Evolutionary conservation across 75 land plant genomes (phyloP).

Genomic region (Sequoia sempervirens): DNA sequence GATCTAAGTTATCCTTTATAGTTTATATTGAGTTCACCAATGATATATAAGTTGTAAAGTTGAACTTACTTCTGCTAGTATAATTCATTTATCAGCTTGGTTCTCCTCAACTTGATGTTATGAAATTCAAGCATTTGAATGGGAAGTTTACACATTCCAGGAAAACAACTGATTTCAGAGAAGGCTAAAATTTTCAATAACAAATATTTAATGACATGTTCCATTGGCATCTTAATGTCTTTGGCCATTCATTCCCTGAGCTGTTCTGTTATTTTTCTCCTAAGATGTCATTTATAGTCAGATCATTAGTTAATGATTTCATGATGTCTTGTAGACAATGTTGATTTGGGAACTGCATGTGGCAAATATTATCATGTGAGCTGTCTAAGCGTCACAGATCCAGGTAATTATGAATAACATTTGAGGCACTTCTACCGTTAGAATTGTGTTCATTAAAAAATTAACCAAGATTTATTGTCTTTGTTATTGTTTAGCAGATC

Average conservation of each 20-base stretch:
- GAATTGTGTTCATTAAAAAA: not conserved
- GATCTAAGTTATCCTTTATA: not conserved
- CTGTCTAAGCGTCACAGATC: conserved; percentile 63
- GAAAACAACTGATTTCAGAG: not conserved
- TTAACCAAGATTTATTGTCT: not conserved
- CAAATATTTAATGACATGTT: not conserved
- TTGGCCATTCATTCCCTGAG: too few species aligned
- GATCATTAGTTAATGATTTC: not conserved
- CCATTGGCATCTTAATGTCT: not conserved
- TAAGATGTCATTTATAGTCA: not conserved
- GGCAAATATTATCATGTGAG: conserved; percentile 71
- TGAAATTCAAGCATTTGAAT: not conserved
- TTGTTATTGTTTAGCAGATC: not conserved
- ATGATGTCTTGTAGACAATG: conserved; percentile 47
- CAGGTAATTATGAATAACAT: conserved; percentile 29
- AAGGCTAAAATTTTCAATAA: not conserved
- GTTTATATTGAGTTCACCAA: not conserved
- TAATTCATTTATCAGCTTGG: not conserved
- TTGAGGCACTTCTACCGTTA: not conserved
- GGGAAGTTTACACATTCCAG: not conserved
- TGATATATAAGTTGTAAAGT: not conserved
- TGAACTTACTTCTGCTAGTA: not conserved
- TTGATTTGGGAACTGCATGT: conserved; percentile 77
- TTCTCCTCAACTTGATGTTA: not conserved
- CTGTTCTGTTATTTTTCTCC: not conserved